phyloP scores from a whole-genome alignment of 352 stramenopile species.

The Phytophthora pisi region DNA sequence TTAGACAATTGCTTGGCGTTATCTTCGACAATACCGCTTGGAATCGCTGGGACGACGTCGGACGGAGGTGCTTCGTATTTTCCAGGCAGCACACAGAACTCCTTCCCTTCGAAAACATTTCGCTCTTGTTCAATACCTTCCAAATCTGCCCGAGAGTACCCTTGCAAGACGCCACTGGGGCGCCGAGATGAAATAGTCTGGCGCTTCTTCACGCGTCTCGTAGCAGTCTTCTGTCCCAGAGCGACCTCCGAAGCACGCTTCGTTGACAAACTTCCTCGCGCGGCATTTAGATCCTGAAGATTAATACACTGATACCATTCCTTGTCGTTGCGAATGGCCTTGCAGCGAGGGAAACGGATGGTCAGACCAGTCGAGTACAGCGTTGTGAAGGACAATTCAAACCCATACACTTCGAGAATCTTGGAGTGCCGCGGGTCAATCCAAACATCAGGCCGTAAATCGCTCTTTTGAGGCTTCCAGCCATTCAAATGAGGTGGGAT shows the following conservation, averaged over 20 bases:
- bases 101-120: slow-evolving; percentile 68
- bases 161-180: slow-evolving; percentile 50
- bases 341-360: slow-evolving; percentile 80
- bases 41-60: slow-evolving; percentile 27
- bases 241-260: slow-evolving; percentile 77
- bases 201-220: slow-evolving; percentile 53
- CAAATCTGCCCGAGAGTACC: slow-evolving; percentile 70
- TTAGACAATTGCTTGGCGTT: slow-evolving; percentile 57
- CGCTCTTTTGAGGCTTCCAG: slow-evolving; percentile 79
- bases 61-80: slow-evolving; percentile 55
- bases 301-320: slow-evolving; percentile 83
- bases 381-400: slow-evolving; percentile 83
- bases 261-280: slow-evolving; percentile 62
- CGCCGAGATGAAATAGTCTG: slow-evolving; percentile 18
- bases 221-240: slow-evolving; percentile 64
- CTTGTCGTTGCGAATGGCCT: slow-evolving; percentile 85
- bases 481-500: slow-evolving; percentile 76
- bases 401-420: slow-evolving; percentile 85
- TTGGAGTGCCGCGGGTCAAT: slow-evolving; percentile 84
- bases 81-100: slow-evolving; percentile 83
- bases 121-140: slow-evolving; percentile 57
- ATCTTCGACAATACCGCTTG: slow-evolving; percentile 40
- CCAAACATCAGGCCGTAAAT: slow-evolving; percentile 82
- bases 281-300: slow-evolving; percentile 77
- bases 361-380: slow-evolving; percentile 84